A percentile compares a stretch with the other conserved stretches of the same genome.
These are phyloP conservation scores for Stephanodiscus triporus DNA, from an alignment of 108 stramenopile genomes.

Conservation along the genomic window DNA sequence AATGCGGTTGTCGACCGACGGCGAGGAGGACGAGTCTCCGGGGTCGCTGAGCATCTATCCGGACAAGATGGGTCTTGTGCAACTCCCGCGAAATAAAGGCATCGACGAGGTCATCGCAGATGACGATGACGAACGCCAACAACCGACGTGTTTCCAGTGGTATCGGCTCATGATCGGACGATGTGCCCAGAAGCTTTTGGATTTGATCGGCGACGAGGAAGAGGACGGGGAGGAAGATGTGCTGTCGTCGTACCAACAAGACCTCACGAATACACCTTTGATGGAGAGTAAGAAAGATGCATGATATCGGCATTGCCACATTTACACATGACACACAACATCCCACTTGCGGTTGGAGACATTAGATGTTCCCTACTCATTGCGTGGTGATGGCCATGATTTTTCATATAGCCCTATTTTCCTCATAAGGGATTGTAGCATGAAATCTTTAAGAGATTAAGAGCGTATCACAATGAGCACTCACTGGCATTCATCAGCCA, in stretches of 20 bases:
- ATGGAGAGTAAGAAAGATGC: conserved; percentile 20
- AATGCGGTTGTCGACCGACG: not conserved
- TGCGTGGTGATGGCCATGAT: too few species aligned
- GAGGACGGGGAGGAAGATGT: conserved; percentile 23
- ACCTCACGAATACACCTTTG: conserved; percentile 16
- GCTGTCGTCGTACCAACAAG: not conserved
- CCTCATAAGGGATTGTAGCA: too few species aligned
- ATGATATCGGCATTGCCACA: not conserved
- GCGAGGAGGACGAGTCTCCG: conserved; percentile 1
- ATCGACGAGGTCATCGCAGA: conserved; percentile 8
- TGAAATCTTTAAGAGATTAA: too few species aligned
- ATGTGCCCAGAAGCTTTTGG: conserved; percentile 40
- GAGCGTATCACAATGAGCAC: too few species aligned
- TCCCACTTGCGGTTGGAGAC: not conserved
- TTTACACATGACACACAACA: not conserved
- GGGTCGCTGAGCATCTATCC: conserved; percentile 29
- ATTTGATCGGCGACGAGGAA: conserved; percentile 40
- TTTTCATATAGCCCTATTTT: too few species aligned
- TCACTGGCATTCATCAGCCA: too few species aligned
- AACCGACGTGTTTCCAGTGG: conserved; percentile 39
- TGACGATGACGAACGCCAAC: conserved; percentile 3
- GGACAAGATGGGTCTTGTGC: conserved; percentile 19
- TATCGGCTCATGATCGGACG: conserved; percentile 48
- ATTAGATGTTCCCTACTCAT: not conserved
- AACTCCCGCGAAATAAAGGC: conserved; percentile 1